Percentiles rank a stretch among this genome's conserved stretches.
Conservation (phyloP, 1,139 yeast species). For the Suhomyces guaymorum region DNA sequence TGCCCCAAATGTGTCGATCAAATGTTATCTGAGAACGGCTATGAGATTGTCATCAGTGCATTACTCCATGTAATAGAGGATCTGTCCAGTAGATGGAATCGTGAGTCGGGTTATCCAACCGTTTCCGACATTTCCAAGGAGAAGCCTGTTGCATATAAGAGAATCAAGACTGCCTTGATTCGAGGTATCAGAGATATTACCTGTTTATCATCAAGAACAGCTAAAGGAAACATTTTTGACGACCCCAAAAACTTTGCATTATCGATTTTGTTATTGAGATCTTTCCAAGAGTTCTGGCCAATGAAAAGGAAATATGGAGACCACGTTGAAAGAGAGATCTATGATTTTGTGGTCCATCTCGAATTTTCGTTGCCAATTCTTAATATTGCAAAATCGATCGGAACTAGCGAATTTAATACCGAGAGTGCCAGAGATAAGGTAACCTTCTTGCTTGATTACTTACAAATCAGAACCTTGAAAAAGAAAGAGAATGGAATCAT, state of each 20-base stretch:
- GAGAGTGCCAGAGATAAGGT: slow-evolving; percentile 22
- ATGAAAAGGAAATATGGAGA: slow-evolving; percentile 63
- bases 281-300: slow-evolving; percentile 60
- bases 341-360: slow-evolving; percentile 50
- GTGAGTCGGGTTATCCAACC: slow-evolving; percentile 32
- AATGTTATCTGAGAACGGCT: slow-evolving; percentile 37
- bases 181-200: slow-evolving; percentile 45
- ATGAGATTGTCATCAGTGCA: slow-evolving; percentile 50
- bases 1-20: slow-evolving; percentile 57
- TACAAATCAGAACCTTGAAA: slow-evolving; percentile 25
- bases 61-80: slow-evolving; percentile 48
- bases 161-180: slow-evolving; percentile 33
- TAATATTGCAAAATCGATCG: slow-evolving; percentile 45
- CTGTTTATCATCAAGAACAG: slow-evolving; percentile 42
- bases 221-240: slow-evolving; percentile 25
- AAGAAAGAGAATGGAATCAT: slow-evolving; percentile 38
- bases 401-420: slow-evolving; percentile 31
- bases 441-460: slow-evolving; percentile 23
- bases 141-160: slow-evolving; percentile 20
- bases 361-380: slow-evolving; percentile 51
- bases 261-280: slow-evolving; percentile 43
- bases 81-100: slow-evolving; percentile 29
- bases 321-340: slow-evolving; percentile 61
- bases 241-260: slow-evolving; percentile 35
- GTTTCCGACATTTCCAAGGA: slow-evolving; percentile 26